Evolutionary conservation across 192 early-diverging fungal genomes (phyloP), one percentile per base, ranked within the genome.

Genomic region (Coemansia sp.): DNA sequence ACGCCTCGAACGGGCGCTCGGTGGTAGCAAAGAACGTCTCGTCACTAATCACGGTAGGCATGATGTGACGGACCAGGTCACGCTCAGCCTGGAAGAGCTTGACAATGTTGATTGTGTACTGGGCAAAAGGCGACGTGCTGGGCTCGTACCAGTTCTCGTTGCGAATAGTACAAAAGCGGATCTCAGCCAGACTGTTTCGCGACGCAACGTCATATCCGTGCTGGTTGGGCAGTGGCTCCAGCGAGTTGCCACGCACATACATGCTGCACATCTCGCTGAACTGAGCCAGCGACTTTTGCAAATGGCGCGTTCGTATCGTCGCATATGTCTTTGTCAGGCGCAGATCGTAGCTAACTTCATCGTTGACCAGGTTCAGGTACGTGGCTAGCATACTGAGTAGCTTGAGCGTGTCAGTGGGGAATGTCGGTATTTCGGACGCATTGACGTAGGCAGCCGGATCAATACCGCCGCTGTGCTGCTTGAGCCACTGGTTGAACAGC

Each of bases 401-500:
- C 57, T 77, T 77, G 35, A 78, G 65, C 10, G 81, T 77, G 60
- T 77, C 81, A 14, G 71, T 73, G 8, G 81, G 81, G 47, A 77
- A 74, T 3, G 71, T 70, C 23, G 81, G 81, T 16, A 82, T 74
- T 38, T 78, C 75, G 10, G 73, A 19, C 4, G 75, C 71, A 47
- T 62, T 78, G 63, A 55, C 60, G 35, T 82, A 82, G 6, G 75
- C 71, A n/a, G 69, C 75, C 5, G 81, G 81, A 41, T 82, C 81
- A 22, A 82, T 66, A 32, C 75, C 75, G 38, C 71, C 72, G 69
- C 75, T 78, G 61, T 78, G 72, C 57, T 82, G 75, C 69, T 78
- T 77, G 56, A 82, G 75, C 81, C 81, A 82, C 61, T 82, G 71
- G 62, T 72, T 73, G 61, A 82, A 82, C 51, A 82, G 72, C 64